A percentile compares a stretch with the other conserved stretches of the same genome.
phyloP scores from a whole-genome alignment of 1,284 basidiomycete species.

The Hemileia vastatrix region DNA sequence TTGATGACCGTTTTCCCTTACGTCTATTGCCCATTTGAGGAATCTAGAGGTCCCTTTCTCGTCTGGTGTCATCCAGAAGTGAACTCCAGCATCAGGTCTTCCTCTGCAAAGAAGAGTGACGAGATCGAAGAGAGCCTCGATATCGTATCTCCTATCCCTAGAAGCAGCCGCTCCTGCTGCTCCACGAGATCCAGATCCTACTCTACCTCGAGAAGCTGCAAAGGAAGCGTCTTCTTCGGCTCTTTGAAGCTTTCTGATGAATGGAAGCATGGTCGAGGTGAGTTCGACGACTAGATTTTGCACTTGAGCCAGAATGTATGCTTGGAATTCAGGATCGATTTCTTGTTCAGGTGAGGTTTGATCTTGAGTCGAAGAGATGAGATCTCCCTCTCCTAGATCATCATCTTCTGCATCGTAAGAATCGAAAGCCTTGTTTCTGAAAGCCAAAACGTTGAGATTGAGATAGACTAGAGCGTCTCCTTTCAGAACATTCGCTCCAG shows the following conservation, averaged over 20 bases:
- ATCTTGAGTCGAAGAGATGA: constrained; percentile 6
- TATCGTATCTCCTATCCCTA: constrained; percentile 37
- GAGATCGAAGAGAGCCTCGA: constrained; percentile 41
- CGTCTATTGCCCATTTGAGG: constrained; percentile 42
- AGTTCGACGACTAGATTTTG: constrained; percentile 63
- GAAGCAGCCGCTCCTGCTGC: background rate
- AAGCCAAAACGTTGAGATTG: constrained; percentile 40
- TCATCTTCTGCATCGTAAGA: constrained; percentile 29
- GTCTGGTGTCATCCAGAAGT: constrained; percentile 35
- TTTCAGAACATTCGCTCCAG: constrained; percentile 69
- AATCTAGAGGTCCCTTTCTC: constrained; percentile 38
- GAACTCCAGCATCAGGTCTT: constrained; percentile 35
- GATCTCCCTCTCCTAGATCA: constrained; percentile 19
- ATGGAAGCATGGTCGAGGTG: constrained; percentile 67
- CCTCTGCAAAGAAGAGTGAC: constrained; percentile 36
- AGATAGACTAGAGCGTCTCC: constrained; percentile 73
- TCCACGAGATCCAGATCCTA: constrained; percentile 16
- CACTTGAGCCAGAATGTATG: constrained; percentile 56
- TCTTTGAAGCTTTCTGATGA: constrained; percentile 78
- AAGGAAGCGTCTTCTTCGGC: constrained; percentile 72
- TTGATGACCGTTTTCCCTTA: constrained; percentile 39
- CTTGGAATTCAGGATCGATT: constrained; percentile 59
- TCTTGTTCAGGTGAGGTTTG: constrained; percentile 43
- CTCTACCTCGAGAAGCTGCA: constrained; percentile 48
- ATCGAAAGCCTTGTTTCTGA: constrained; percentile 39